These are phyloP conservation scores for Crassisporium funariophilum DNA, from an alignment of 768 basidiomycete species.

Conservation along the genomic window DNA sequence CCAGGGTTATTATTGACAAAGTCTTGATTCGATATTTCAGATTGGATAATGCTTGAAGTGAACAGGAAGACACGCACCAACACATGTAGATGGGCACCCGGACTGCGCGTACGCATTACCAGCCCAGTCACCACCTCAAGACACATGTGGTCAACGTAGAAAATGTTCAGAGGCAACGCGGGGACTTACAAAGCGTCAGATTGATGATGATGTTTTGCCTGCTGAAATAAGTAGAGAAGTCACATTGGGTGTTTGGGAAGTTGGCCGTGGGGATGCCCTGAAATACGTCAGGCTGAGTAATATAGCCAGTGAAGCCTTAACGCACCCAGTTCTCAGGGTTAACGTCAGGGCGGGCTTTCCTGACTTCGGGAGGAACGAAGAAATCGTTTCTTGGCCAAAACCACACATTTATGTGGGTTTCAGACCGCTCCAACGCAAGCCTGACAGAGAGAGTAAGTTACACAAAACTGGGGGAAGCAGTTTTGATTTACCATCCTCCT, in stretches of 20 bases:
- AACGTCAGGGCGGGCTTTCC: slow-evolving; percentile 28
- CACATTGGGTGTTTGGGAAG: slow-evolving; percentile 62
- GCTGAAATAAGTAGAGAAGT: slow-evolving; percentile 56
- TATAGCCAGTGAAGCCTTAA: not conserved
- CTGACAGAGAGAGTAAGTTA: slow-evolving; percentile 22
- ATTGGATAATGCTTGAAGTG: not conserved
- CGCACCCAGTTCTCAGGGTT: slow-evolving; percentile 46
- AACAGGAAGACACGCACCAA: slow-evolving; percentile 42
- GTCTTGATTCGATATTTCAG: slow-evolving; percentile 33
- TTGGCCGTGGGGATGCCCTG: slow-evolving; percentile 58
- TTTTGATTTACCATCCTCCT: slow-evolving; percentile 55
- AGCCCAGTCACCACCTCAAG: slow-evolving; percentile 49
- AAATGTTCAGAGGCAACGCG: not conserved
- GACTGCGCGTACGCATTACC: slow-evolving; percentile 47
- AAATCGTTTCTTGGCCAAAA: slow-evolving; percentile 56
- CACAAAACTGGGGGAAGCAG: not conserved
- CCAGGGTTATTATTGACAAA: slow-evolving; percentile 63
- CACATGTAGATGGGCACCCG: slow-evolving; percentile 59
- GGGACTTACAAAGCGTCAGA: slow-evolving; percentile 39
- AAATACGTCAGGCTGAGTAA: not conserved
- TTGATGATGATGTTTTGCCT: slow-evolving; percentile 69
- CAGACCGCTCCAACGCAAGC: slow-evolving; percentile 58
- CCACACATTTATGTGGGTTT: slow-evolving; percentile 56
- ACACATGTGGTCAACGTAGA: not conserved
- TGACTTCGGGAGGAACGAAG: slow-evolving; percentile 44